phyloP scores from a whole-genome alignment of 345 rosid genomes.

The Eucalyptus sp. region DNA sequence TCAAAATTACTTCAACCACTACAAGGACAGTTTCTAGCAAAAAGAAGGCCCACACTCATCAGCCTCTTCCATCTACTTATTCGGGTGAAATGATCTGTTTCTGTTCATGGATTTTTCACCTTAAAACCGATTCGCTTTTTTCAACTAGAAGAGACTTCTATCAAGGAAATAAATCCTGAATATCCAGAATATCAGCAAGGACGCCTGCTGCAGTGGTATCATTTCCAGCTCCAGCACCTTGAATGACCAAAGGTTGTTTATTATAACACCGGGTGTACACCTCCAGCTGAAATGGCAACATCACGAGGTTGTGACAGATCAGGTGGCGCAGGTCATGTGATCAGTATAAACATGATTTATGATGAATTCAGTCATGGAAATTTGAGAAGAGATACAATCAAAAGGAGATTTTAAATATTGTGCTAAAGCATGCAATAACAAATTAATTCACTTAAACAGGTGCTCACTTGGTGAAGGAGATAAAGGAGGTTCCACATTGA shows the following conservation, averaged over 20 bases:
- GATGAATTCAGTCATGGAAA: neutral
- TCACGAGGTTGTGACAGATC: neutral
- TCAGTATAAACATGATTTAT: neutral
- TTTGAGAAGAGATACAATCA: neutral
- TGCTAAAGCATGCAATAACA: neutral
- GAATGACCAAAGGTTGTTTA: conserved; percentile 77
- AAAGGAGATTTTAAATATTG: neutral
- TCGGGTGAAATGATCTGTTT: neutral
- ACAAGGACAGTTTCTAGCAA: neutral
- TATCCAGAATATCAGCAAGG: conserved; percentile 79
- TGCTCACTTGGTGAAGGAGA: neutral
- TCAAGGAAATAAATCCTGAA: conserved; percentile 72
- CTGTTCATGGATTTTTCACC: neutral
- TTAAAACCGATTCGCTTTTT: neutral
- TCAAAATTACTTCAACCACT: neutral
- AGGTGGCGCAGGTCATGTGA: neutral
- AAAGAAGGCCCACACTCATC: neutral
- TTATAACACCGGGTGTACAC: conserved; percentile 73
- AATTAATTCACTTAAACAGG: neutral
- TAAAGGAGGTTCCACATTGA: neutral
- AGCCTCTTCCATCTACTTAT: neutral
- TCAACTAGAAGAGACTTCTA: neutral
- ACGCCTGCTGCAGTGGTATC: conserved; percentile 94
- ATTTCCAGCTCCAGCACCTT: conserved; percentile 98
- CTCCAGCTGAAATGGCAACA: conserved; percentile 44